Evolutionary conservation across 2,329 filamentous ascomycete species (phyloP).

Genomic region (Pseudogymnoascus sp.): DNA sequence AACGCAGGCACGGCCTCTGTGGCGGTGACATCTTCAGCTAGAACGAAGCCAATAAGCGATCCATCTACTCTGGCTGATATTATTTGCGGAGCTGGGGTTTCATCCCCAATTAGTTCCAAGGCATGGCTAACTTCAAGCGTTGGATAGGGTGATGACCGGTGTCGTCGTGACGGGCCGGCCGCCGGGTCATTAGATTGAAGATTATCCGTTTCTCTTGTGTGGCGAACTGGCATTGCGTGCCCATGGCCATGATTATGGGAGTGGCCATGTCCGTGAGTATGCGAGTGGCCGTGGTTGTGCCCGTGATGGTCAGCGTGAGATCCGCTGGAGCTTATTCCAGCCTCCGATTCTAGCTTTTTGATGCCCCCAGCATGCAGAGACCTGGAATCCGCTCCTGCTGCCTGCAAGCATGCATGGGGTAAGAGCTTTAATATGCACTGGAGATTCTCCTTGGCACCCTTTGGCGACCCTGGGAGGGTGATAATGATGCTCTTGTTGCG

Average conservation of each 20-base stretch:
- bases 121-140: constrained; percentile 85
- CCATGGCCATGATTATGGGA: constrained; percentile 58
- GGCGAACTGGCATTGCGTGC: constrained; percentile 56
- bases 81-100: constrained; percentile 57
- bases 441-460: constrained; percentile 89
- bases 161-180: constrained; percentile 57
- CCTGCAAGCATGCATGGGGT: constrained; percentile 89
- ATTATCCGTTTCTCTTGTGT: constrained; percentile 55
- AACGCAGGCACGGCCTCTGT: constrained; percentile 84
- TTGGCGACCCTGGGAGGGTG: constrained; percentile 88
- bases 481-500: constrained; percentile 73
- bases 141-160: constrained; percentile 81
- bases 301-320: constrained; percentile 20
- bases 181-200: constrained; percentile 51
- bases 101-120: constrained; percentile 58
- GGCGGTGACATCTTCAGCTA: constrained; percentile 76
- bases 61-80: constrained; percentile 53
- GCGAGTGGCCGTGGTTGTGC: constrained; percentile 19
- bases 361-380: constrained; percentile 70
- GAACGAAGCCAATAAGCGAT: constrained; percentile 62
- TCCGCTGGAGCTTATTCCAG: constrained; percentile 44
- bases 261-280: constrained; percentile 45
- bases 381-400: constrained; percentile 74
- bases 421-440: constrained; percentile 81
- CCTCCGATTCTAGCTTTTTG: constrained; percentile 75